Conservation (phyloP, 345 rosid species). For the Brassica carinata region DNA sequence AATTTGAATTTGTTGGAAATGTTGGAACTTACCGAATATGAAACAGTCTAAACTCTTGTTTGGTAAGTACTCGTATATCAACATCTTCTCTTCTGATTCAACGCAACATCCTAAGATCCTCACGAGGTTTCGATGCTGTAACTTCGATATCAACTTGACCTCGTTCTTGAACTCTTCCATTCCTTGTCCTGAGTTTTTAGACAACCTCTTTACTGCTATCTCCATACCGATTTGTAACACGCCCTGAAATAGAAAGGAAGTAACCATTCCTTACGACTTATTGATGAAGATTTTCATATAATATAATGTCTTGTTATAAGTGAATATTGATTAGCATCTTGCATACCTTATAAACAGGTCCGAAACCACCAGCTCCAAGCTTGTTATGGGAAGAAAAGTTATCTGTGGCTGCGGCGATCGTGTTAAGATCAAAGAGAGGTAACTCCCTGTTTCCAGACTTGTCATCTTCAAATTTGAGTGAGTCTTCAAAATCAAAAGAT, state of each 20-base stretch:
- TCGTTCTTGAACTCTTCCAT: conserved; percentile 40
- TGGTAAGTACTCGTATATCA: conserved; percentile 65
- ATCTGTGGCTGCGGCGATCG: conserved; percentile 52
- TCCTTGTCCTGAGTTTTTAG: conserved; percentile 27
- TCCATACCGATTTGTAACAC: conserved; percentile 29
- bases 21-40: conserved; percentile 48
- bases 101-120: conserved; percentile 39
- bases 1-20: background rate
- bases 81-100: conserved; percentile 65
- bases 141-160: conserved; percentile 30
- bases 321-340: background rate
- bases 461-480: conserved; percentile 36
- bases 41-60: conserved; percentile 63
- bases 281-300: background rate
- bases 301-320: background rate
- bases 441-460: conserved; percentile 41
- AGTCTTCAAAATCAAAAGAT: conserved; percentile 35
- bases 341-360: conserved; percentile 66
- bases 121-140: conserved; percentile 39
- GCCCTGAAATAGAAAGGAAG: conserved; percentile 16
- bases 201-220: conserved; percentile 36
- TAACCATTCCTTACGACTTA: background rate
- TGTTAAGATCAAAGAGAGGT: conserved; percentile 48
- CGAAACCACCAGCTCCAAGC: conserved; percentile 81
- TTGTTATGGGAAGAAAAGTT: conserved; percentile 54